These are phyloP conservation scores for Exophiala bonariae DNA, from an alignment of 2,329 filamentous ascomycete genomes.

Conservation along the genomic window DNA sequence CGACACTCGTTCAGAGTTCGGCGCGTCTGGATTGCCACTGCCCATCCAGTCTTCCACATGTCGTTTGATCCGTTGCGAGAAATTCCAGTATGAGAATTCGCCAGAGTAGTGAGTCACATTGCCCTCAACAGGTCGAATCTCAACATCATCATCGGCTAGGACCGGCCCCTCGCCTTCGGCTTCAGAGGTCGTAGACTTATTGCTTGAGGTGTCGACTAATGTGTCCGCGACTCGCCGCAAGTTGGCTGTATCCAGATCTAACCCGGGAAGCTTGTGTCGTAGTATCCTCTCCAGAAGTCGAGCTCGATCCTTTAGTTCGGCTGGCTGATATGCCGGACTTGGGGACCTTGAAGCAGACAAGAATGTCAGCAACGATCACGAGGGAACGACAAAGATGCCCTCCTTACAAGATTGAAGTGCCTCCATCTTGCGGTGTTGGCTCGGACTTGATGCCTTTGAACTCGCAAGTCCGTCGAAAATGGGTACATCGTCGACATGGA, in stretches of 20 bases:
- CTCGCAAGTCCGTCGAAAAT: slow-evolving; percentile 19
- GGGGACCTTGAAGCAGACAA: not conserved
- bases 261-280: not conserved
- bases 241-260: not conserved
- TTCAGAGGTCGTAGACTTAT: not conserved
- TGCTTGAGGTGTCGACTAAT: not conserved
- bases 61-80: slow-evolving; percentile 53
- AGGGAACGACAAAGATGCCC: too few relatives aligned
- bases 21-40: slow-evolving; percentile 36
- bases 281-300: not conserved
- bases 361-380: too few relatives aligned
- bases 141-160: not conserved
- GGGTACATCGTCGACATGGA: slow-evolving; percentile 22
- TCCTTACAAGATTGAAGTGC: too few relatives aligned
- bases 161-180: not conserved
- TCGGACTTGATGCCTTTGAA: slow-evolving; percentile 5
- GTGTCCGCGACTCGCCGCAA: not conserved
- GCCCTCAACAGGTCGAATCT: slow-evolving; percentile 1
- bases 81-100: slow-evolving; percentile 56
- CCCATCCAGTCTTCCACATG: slow-evolving; percentile 47
- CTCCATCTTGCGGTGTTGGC: too few relatives aligned
- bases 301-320: not conserved
- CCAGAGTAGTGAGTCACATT: slow-evolving; percentile 44
- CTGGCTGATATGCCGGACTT: not conserved
- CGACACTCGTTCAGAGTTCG: slow-evolving; percentile 22